phyloP scores from a whole-genome alignment of 1,284 basidiomycete species.

The Sutorius eximius region DNA sequence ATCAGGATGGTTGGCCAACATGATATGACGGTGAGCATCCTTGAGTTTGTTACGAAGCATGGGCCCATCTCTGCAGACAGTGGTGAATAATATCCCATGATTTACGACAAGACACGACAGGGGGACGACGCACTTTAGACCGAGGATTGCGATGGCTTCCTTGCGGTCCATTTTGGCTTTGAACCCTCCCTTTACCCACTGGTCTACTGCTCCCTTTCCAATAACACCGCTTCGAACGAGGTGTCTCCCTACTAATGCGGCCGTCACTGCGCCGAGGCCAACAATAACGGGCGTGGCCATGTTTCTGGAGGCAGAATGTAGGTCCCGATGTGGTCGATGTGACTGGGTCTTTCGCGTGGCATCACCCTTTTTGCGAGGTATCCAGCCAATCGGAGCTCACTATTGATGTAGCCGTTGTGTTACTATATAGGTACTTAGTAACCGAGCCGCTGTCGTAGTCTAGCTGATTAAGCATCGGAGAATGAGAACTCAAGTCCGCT shows the following conservation, averaged over 20 bases:
- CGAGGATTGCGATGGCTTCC: slow-evolving; percentile 89
- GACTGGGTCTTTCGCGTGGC: too few species aligned
- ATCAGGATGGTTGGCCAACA: slow-evolving; percentile 96
- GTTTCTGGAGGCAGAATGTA: not conserved
- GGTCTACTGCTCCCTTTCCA: slow-evolving; percentile 66
- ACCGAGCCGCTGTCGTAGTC: too few species aligned
- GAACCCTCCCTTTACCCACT: slow-evolving; percentile 95
- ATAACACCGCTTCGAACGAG: slow-evolving; percentile 59
- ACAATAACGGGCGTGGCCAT: slow-evolving; percentile 79
- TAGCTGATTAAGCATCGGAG: too few species aligned
- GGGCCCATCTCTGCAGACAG: slow-evolving; percentile 64
- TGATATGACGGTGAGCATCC: slow-evolving; percentile 89
- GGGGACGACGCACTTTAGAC: slow-evolving; percentile 75
- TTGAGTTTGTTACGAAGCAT: slow-evolving; percentile 73
- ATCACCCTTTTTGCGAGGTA: too few species aligned
- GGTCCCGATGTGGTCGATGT: not conserved
- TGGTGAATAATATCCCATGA: not conserved
- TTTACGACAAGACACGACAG: not conserved
- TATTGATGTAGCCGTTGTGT: too few species aligned
- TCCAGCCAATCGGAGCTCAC: too few species aligned
- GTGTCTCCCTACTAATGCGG: slow-evolving; percentile 76
- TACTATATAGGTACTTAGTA: too few species aligned
- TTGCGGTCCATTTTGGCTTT: slow-evolving; percentile 93
- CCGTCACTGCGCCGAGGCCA: slow-evolving; percentile 78
- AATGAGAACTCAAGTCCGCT: too few species aligned